These are phyloP conservation scores for Macrophomina pseudophaseolina DNA, from an alignment of 2,329 filamentous ascomycete species.

Conservation along the genomic window DNA sequence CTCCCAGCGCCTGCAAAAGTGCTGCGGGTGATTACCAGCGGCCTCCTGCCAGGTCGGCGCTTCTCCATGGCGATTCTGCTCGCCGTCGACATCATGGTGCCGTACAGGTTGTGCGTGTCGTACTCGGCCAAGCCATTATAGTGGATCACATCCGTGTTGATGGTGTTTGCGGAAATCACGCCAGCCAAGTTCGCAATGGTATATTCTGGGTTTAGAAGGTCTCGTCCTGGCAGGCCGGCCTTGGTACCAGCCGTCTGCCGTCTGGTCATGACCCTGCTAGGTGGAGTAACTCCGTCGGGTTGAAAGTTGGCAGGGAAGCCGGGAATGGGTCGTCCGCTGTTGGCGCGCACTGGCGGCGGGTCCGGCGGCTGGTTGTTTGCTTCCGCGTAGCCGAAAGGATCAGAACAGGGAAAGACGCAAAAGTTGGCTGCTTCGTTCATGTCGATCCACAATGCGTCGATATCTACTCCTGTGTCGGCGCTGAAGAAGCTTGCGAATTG, in stretches of 20 bases:
- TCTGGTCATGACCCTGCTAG: constrained; percentile 2
- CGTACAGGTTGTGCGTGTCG: constrained; percentile 79
- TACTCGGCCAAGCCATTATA: constrained; percentile 71
- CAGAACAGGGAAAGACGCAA: constrained; percentile 52
- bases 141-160: constrained; percentile 71
- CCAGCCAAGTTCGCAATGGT: constrained; percentile 66
- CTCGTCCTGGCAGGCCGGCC: constrained; percentile 65
- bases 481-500: constrained; percentile 71
- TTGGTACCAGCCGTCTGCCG: constrained; percentile 48
- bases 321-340: constrained; percentile 67
- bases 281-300: constrained; percentile 44
- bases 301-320: constrained; percentile 74
- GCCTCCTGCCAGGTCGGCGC: constrained; percentile 67
- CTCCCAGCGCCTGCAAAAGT: constrained; percentile 75
- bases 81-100: constrained; percentile 72
- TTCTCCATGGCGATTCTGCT: constrained; percentile 70
- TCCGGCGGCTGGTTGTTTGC: constrained; percentile 61
- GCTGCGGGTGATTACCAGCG: constrained; percentile 75
- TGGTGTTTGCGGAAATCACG: constrained; percentile 52
- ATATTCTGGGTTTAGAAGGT: constrained; percentile 70
- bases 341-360: constrained; percentile 64
- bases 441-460: constrained; percentile 71
- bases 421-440: constrained; percentile 50
- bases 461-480: constrained; percentile 68
- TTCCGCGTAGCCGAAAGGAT: constrained; percentile 44